Conservation (phyloP, 2,329 filamentous ascomycete genomes). For the Pseudonectria buxi region DNA sequence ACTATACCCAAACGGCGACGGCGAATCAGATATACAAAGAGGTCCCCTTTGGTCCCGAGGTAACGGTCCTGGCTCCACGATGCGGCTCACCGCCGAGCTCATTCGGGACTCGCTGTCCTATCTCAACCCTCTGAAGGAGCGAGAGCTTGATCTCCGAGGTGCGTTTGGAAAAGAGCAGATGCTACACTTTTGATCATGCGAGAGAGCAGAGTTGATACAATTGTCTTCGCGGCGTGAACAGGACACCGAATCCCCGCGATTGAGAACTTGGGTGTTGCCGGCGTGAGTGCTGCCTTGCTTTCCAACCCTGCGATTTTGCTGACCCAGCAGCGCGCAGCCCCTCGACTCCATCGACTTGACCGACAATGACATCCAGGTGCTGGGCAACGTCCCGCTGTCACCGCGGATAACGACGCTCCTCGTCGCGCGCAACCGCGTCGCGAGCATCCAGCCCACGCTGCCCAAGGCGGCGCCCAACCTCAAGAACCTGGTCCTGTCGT, state of each 20-base stretch:
- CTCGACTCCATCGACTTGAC: conserved; percentile 98
- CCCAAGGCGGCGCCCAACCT: conserved; percentile 74
- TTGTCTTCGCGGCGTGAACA: conserved; percentile 49
- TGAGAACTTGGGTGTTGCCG: conserved; percentile 94
- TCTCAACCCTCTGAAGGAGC: conserved; percentile 97
- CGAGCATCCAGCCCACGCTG: conserved; percentile 70
- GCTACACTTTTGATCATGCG: conserved; percentile 60
- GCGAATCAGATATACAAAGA: background rate
- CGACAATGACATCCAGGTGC: conserved; percentile 88
- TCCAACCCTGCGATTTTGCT: background rate
- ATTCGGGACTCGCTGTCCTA: conserved; percentile 94
- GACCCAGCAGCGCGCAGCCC: conserved; percentile 47
- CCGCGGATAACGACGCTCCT: conserved; percentile 83
- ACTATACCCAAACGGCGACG: conserved; percentile 1
- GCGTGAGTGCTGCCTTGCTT: conserved; percentile 50
- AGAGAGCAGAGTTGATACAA: conserved; percentile 75
- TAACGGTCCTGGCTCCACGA: conserved; percentile 37
- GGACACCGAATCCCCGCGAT: conserved; percentile 96
- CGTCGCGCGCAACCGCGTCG: conserved; percentile 81
- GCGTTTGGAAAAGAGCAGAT: conserved; percentile 92
- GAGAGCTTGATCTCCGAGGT: conserved; percentile 99
- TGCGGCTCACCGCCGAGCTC: conserved; percentile 94
- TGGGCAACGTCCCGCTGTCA: conserved; percentile 89
- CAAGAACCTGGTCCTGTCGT: conserved; percentile 71
- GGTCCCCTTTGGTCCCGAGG: conserved; percentile 8